These are phyloP conservation scores for Sechiopsis laciniata DNA, from an alignment of 306 rosid genomes.

Conservation along the genomic window DNA sequence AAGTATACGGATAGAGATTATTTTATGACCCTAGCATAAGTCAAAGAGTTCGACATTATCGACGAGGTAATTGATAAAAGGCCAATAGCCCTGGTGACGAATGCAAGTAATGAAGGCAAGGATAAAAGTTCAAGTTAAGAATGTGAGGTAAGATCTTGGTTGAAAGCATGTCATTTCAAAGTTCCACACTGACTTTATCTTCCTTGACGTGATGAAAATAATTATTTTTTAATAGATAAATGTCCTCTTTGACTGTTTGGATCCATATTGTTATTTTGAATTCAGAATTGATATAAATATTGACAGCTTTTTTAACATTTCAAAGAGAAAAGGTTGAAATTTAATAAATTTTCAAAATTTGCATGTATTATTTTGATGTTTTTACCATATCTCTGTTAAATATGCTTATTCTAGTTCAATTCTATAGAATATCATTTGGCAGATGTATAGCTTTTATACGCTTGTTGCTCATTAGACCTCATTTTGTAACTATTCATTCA, in stretches of 20 bases:
- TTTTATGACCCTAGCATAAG: slow-evolving; percentile 81
- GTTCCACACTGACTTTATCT: slow-evolving; percentile 5
- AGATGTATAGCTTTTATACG: too few relatives aligned
- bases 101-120: slow-evolving; percentile 60
- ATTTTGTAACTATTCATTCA: too few relatives aligned
- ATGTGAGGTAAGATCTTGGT: slow-evolving; percentile 1
- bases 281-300: not conserved
- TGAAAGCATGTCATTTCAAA: not conserved
- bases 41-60: slow-evolving; percentile 77
- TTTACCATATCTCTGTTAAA: too few relatives aligned
- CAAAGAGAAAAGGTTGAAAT: slow-evolving; percentile 4
- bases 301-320: not conserved
- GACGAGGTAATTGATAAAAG: slow-evolving; percentile 94
- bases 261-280: not conserved
- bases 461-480: too few relatives aligned
- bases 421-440: too few relatives aligned
- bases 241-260: not conserved
- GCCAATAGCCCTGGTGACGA: slow-evolving; percentile 74
- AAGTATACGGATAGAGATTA: slow-evolving; percentile 84
- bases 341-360: too few relatives aligned
- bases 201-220: not conserved
- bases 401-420: too few relatives aligned
- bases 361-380: too few relatives aligned
- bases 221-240: slow-evolving; percentile 1
- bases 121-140: slow-evolving; percentile 37